These are phyloP conservation scores for Clonostachys sp. DNA, from an alignment of 2,329 filamentous ascomycete genomes.

Conservation along the genomic window DNA sequence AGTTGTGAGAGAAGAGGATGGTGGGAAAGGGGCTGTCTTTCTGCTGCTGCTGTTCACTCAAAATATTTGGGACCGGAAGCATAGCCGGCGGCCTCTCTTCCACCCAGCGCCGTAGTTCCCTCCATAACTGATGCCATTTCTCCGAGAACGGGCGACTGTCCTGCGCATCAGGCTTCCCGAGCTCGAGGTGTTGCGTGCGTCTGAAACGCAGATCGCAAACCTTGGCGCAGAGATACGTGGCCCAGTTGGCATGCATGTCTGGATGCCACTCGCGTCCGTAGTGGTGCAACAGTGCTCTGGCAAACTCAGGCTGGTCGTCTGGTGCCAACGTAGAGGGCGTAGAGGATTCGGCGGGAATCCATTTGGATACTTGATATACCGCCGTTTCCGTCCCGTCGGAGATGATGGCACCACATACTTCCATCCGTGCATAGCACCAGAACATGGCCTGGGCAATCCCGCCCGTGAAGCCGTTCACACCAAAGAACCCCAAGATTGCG, in stretches of 20 bases:
- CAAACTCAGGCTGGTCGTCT: too few relatives aligned
- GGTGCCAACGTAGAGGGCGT: too few relatives aligned
- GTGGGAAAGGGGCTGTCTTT: too few relatives aligned
- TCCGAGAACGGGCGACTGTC: constrained; percentile 26
- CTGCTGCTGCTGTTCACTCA: too few relatives aligned
- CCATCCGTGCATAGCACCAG: constrained; percentile 56
- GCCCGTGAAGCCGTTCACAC: constrained; percentile 38
- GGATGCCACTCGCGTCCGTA: constrained; percentile 15
- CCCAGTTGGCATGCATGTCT: constrained; percentile 51
- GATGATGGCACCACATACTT: constrained; percentile 35
- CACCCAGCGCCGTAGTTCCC: constrained; percentile 40
- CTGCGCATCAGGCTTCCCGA: constrained; percentile 10
- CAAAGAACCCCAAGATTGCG: constrained; percentile 42
- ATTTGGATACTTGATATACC: too few relatives aligned
- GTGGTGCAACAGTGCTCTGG: constrained; percentile 3
- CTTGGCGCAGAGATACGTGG: constrained; percentile 46
- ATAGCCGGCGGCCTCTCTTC: constrained; percentile 32
- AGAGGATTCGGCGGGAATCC: too few relatives aligned
- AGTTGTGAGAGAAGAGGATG: too few relatives aligned
- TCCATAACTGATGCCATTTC: constrained; percentile 38
- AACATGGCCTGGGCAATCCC: constrained; percentile 47
- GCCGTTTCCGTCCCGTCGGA: too few relatives aligned
- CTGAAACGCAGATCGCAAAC: constrained; percentile 21
- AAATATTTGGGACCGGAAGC: constrained; percentile 42
- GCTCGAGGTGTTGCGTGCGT: constrained; percentile 16